Base-by-base conservation (phyloP, 805 yeast genomes). In the Yueomyces sinensis region DNA sequence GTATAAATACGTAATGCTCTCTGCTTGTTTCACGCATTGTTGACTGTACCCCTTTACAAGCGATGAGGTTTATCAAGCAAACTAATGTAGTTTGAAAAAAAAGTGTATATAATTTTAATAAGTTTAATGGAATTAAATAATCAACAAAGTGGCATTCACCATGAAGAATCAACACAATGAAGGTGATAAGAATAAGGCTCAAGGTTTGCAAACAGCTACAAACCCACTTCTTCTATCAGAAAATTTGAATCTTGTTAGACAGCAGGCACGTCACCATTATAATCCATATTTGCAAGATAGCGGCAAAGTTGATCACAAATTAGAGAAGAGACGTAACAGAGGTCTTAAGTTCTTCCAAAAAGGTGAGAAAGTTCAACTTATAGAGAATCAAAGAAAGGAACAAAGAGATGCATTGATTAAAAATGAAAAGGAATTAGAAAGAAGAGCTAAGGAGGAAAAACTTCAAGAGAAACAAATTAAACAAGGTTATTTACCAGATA, bases 401-500 rank as follows among this genome's bases (percentile, higher is more conserved):
- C 24, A 28, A 14, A 33, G 29, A 9, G 24, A 33, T 13, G 36
- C 36, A 23, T 17, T 30, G 17, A 35, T 31, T 17, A 30, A 16
- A 19, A 30, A 37, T 17, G 24, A 30, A 16, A 17, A 22, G 4
- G 41, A 34, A 20, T 25, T 31, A 9, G 32, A 38, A 27, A 41
- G 33, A 35, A 36, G 11, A 27, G 27, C 29, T 20, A 17, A 13
- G 13, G 29, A 34, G 18, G 20, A 20, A 17, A 25, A 53, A 7
- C 38, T 41, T 22, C 54, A 43, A 0, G 54, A 70, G 5, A 55
- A 62, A 25, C 74, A 54, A 7, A 56, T 63, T 27, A 74, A 74
- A 0, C 46, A 68, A 5, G 58, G 56, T n/a, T 51, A 49, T 29
- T 39, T 50, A 5, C 73, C 87, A 0, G 74, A 79, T 41, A 45